A percentile compares a stretch with the other conserved stretches of the same genome.
phyloP scores from a whole-genome alignment of 495 filamentous ascomycete genomes.

The Annulohypoxylon maeteangense region DNA sequence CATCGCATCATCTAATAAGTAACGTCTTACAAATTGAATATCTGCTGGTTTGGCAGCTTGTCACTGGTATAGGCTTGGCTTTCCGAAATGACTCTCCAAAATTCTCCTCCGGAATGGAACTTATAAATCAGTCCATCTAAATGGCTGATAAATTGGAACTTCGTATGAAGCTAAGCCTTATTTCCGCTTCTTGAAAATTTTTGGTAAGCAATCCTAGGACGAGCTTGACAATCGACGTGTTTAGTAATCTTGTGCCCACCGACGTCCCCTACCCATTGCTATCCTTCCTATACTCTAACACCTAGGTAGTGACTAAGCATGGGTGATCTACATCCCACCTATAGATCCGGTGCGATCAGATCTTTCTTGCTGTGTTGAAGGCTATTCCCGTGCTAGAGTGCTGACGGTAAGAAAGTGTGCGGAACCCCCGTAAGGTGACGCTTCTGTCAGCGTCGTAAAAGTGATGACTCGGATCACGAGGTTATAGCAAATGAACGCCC shows the following conservation, averaged over 20 bases:
- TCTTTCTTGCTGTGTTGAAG: conserved; percentile 18
- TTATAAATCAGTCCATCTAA: conserved; percentile 21
- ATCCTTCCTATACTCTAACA: neutral
- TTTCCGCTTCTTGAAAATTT: neutral
- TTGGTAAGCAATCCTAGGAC: conserved; percentile 9
- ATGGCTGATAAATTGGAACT: conserved; percentile 19
- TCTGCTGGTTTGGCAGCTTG: neutral
- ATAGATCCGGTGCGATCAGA: conserved; percentile 33
- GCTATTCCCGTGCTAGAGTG: conserved; percentile 23
- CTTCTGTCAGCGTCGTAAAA: conserved; percentile 15
- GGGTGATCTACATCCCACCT: conserved; percentile 7
- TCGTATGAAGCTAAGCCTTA: neutral
- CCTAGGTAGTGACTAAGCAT: too few species aligned
- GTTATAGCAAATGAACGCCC: conserved; percentile 7
- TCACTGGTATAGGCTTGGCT: neutral
- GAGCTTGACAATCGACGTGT: too few species aligned
- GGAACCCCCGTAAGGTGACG: neutral
- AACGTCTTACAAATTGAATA: conserved; percentile 17
- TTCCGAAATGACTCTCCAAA: too few species aligned
- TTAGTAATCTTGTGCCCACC: neutral
- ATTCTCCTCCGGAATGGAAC: too few species aligned
- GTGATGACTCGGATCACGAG: conserved; percentile 6
- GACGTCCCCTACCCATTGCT: neutral
- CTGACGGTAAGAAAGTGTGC: neutral
- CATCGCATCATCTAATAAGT: conserved; percentile 23